Evolutionary conservation across 345 rosid species (phyloP).

Genomic region (Eucalyptus regnans): DNA sequence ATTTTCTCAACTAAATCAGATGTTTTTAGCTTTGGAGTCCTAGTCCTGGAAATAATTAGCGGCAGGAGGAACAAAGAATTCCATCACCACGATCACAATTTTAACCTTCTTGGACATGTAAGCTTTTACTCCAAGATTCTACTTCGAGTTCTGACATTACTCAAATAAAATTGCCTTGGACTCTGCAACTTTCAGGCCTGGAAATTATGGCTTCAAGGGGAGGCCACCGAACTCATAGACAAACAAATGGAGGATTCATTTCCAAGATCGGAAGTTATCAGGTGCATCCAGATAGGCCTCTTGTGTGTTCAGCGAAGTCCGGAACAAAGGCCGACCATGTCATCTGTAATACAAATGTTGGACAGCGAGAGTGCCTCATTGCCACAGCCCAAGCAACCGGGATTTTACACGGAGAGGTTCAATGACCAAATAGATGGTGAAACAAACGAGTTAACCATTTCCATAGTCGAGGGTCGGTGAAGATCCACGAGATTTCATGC

Average conservation of each 20-base stretch:
- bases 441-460: neutral
- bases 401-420: neutral
- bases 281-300: neutral
- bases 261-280: neutral
- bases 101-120: neutral
- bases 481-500: neutral
- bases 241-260: neutral
- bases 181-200: neutral
- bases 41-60: neutral
- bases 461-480: neutral
- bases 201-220: constrained; percentile 1
- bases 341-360: neutral
- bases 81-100: neutral
- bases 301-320: neutral
- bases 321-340: neutral
- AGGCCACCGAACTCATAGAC: constrained; percentile 16
- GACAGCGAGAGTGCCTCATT: neutral
- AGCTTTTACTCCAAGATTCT: neutral
- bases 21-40: neutral
- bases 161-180: neutral
- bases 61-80: neutral
- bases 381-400: neutral
- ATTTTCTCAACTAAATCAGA: neutral
- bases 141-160: neutral
- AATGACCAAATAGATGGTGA: neutral